Evolutionary conservation across 2,329 filamentous ascomycete genomes (phyloP), one percentile per base, ranked within the genome.

Genomic region (Dactylellina haptotyla): DNA sequence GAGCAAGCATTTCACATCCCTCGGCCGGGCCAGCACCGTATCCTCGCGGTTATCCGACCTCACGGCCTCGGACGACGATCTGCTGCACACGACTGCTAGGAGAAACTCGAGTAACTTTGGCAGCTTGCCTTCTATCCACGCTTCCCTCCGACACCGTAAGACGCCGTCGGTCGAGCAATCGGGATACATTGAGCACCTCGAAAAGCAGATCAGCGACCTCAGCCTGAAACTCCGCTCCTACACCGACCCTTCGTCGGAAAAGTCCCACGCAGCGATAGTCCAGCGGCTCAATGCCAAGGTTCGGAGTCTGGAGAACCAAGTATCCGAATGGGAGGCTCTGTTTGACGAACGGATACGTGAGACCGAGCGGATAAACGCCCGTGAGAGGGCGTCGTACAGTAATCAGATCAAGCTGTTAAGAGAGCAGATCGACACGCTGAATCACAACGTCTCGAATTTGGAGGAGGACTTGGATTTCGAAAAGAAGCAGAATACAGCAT

Each of bases 321-420:
- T 75, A 20, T 63, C 64, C 8, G 70, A 75, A 59, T 75, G 70
- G 70, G 70, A 75, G 18, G 56, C 56, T 18, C 59, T 75, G n/a
- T 75, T 75, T 30, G 70, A 75, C 37, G 70, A 75, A 43, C 56
- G 70, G 32, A 69, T 75, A 46, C 62, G 70, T 18, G 70, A 75
- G 39, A 69, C 64, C 16, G 70, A 75, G 30, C 50, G 62, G 16
- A 61, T 67, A 26, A 46, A 69, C 26, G 66, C 70, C 14, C 56
- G 62, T 30, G 70, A 75, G 41, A 43, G 64, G 26, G 64, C 50
- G 20, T 63, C 62, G 14, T 64, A 63, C 48, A 54, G 43, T 37
- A 58, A 32, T 5, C 70, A 75, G 58, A 58, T 75, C 32, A 75
- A 69, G 34, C 1, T 51, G 10, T 43, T 75, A 20, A 56, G 64